A percentile compares a stretch with the other conserved stretches of the same genome.
Conservation (phyloP, 805 yeast genomes). For the Wickerhamomyces ciferrii region DNA sequence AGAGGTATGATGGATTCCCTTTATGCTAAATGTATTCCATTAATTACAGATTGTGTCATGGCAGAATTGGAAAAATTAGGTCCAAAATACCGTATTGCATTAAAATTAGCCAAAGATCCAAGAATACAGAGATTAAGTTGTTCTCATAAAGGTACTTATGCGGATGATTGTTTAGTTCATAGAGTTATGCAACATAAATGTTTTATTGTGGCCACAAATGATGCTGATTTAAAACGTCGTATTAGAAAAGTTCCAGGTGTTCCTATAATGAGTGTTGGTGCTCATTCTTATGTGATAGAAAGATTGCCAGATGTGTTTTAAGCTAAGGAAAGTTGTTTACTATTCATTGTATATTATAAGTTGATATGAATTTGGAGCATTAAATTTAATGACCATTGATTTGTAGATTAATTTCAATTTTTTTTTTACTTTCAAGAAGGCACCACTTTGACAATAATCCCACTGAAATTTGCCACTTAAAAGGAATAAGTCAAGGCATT, state of each 20-base stretch:
- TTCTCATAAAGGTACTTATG: constrained; percentile 93
- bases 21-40: constrained; percentile 92
- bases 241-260: constrained; percentile 96
- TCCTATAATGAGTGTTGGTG: constrained; percentile 95
- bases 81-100: constrained; percentile 89
- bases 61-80: constrained; percentile 97
- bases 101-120: constrained; percentile 90
- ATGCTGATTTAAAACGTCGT: constrained; percentile 93
- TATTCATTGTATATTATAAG: neutral
- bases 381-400: too few relatives aligned
- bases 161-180: constrained; percentile 94
- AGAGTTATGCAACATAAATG: constrained; percentile 96
- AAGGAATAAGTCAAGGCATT: too few relatives aligned
- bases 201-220: constrained; percentile 95
- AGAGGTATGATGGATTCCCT: constrained; percentile 96
- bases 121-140: constrained; percentile 83
- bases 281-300: constrained; percentile 87
- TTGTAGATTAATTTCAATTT: too few relatives aligned
- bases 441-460: too few relatives aligned
- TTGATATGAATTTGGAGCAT: neutral
- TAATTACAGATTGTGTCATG: constrained; percentile 95
- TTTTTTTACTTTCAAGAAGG: too few relatives aligned
- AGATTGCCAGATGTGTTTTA: constrained; percentile 91
- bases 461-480: too few relatives aligned
- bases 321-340: neutral